These are phyloP conservation scores for Jatropha multifida DNA, from an alignment of 441 rosid species.

Conservation along the genomic window DNA sequence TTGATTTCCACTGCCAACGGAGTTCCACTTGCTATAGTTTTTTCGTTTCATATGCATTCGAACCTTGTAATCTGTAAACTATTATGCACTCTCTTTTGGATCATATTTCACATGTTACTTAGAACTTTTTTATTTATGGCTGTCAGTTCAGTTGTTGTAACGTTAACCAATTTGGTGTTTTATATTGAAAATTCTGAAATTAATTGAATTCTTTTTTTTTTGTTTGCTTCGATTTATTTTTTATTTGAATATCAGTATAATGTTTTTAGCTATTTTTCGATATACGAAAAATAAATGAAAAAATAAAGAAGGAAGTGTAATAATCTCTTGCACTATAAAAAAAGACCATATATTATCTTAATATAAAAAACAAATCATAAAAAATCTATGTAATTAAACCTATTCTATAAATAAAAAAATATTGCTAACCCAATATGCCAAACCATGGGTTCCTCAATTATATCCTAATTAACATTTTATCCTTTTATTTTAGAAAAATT, in stretches of 20 bases:
- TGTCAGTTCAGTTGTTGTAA: neutral
- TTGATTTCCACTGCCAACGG: conserved; percentile 5
- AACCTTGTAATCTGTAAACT: neutral
- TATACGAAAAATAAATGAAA: too few relatives aligned
- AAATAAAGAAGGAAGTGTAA: too few relatives aligned
- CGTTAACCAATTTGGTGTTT: neutral
- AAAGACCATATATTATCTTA: too few relatives aligned
- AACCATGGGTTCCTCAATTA: too few relatives aligned
- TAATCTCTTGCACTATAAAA: too few relatives aligned
- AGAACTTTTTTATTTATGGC: neutral
- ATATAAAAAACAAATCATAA: too few relatives aligned
- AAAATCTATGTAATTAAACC: too few relatives aligned
- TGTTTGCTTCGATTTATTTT: neutral
- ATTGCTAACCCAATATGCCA: too few relatives aligned
- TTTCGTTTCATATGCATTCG: neutral
- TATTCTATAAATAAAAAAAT: too few relatives aligned
- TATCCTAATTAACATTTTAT: too few relatives aligned
- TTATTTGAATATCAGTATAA: neutral
- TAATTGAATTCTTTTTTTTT: neutral
- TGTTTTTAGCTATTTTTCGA: neutral
- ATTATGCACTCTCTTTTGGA: conserved; percentile 6
- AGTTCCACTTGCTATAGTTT: conserved; percentile 4
- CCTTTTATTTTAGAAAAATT: too few relatives aligned
- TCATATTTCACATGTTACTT: conserved; percentile 4
- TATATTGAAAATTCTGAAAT: neutral